These are phyloP conservation scores for Podila epicladia DNA, from an alignment of 192 early-diverging fungal species.

Conservation along the genomic window DNA sequence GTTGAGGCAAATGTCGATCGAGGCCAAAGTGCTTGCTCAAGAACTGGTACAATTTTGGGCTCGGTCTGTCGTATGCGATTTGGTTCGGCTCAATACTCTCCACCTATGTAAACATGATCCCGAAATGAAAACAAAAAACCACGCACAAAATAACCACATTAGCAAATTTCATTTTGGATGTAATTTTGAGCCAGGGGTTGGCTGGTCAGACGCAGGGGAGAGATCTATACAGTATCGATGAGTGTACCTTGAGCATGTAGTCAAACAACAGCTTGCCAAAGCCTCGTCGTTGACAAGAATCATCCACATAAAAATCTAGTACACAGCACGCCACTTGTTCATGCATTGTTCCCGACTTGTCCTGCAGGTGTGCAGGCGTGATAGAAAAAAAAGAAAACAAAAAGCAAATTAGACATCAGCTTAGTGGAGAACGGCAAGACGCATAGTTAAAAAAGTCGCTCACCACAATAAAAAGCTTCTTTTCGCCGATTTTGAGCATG, in stretches of 20 bases:
- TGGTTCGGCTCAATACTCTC: constrained; percentile 41
- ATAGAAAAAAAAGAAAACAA: neutral
- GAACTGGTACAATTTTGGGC: constrained; percentile 44
- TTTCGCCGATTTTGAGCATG: constrained; percentile 55
- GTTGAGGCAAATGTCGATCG: constrained; percentile 41
- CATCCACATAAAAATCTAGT: constrained; percentile 52
- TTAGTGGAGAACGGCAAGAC: neutral
- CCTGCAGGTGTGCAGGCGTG: constrained; percentile 10
- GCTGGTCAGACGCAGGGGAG: neutral
- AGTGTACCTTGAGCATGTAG: constrained; percentile 44
- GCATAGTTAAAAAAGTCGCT: neutral
- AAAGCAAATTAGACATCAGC: constrained; percentile 1
- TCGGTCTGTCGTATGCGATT: constrained; percentile 54
- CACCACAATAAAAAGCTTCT: constrained; percentile 55
- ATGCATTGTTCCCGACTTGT: constrained; percentile 44
- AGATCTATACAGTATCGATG: neutral
- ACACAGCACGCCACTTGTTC: constrained; percentile 51
- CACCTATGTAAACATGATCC: constrained; percentile 10
- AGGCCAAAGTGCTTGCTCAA: constrained; percentile 50
- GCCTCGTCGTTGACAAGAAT: constrained; percentile 45
- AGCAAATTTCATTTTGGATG: neutral
- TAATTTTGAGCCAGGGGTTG: neutral
- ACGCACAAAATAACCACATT: neutral
- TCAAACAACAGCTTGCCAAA: constrained; percentile 51
- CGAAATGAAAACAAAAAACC: neutral